Percentiles rank a stretch among this genome's conserved stretches.
phyloP scores from a whole-genome alignment of 2,329 filamentous ascomycete genomes.

The Penicillium rolfsii region DNA sequence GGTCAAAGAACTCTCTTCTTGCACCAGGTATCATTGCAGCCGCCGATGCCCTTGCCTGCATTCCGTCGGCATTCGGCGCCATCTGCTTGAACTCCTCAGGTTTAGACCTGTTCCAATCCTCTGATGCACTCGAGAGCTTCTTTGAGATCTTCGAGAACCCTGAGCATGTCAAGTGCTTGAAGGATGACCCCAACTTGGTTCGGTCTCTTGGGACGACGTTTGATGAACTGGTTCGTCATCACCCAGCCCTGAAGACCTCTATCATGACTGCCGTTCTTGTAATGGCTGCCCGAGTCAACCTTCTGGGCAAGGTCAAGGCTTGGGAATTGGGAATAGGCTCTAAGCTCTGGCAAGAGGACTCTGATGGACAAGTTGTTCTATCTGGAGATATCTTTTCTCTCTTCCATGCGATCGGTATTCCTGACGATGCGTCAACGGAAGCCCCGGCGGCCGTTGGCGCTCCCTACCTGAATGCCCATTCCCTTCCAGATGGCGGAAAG shows the following conservation, averaged over 20 bases:
- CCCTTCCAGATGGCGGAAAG: slow-evolving; percentile 44
- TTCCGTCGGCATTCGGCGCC: slow-evolving; percentile 86
- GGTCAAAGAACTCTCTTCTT: slow-evolving; percentile 39
- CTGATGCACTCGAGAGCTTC: slow-evolving; percentile 79
- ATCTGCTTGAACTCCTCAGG: slow-evolving; percentile 90
- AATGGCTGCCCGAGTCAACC: slow-evolving; percentile 81
- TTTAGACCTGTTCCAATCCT: slow-evolving; percentile 83
- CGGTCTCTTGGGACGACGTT: slow-evolving; percentile 79
- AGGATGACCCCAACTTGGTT: slow-evolving; percentile 72
- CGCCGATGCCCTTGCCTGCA: slow-evolving; percentile 80
- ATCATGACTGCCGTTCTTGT: slow-evolving; percentile 85
- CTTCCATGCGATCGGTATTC: slow-evolving; percentile 40
- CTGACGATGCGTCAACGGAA: slow-evolving; percentile 31
- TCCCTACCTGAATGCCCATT: slow-evolving; percentile 32
- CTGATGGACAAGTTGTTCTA: slow-evolving; percentile 61
- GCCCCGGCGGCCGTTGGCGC: slow-evolving; percentile 31
- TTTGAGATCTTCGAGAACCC: slow-evolving; percentile 97
- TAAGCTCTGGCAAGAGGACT: slow-evolving; percentile 70
- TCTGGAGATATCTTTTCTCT: slow-evolving; percentile 56
- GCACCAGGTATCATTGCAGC: slow-evolving; percentile 82
- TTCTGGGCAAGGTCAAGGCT: slow-evolving; percentile 72
- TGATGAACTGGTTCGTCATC: slow-evolving; percentile 92
- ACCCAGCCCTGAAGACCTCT: slow-evolving; percentile 76
- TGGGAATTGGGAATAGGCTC: slow-evolving; percentile 72
- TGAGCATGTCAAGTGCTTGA: slow-evolving; percentile 82